Conservation (phyloP, 768 basidiomycete genomes). For the Suillus subalutaceus region DNA sequence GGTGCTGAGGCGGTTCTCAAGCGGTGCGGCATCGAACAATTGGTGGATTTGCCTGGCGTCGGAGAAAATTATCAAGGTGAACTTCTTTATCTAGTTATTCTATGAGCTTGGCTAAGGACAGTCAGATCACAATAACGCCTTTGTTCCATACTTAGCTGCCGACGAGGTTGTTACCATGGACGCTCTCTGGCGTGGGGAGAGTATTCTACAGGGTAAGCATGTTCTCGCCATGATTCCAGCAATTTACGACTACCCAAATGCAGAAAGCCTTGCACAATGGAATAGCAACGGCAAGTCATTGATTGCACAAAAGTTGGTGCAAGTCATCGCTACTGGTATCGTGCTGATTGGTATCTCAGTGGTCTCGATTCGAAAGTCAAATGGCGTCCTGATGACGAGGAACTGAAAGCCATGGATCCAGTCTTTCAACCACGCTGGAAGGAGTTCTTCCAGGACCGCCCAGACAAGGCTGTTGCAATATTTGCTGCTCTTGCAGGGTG, state of each 20-base stretch:
- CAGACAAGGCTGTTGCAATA: conserved; percentile 43
- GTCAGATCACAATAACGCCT: conserved; percentile 34
- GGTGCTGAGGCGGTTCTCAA: background rate
- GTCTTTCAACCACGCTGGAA: conserved; percentile 45
- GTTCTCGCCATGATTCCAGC: too few species aligned
- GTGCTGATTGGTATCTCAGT: conserved; percentile 30
- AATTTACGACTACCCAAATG: too few species aligned
- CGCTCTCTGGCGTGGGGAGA: too few species aligned
- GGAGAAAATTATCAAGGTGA: conserved; percentile 69
- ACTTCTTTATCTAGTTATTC: background rate
- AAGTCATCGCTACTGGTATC: background rate
- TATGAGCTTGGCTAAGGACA: background rate
- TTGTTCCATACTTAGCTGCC: conserved; percentile 40
- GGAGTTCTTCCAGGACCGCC: too few species aligned
- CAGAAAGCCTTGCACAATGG: too few species aligned
- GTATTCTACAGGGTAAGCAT: too few species aligned
- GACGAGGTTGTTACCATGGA: conserved; percentile 35
- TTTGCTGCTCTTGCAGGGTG: conserved; percentile 49
- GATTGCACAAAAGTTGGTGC: conserved; percentile 27
- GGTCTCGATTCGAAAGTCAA: conserved; percentile 59
- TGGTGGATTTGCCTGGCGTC: conserved; percentile 65
- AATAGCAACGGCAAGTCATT: conserved; percentile 13
- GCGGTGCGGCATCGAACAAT: background rate
- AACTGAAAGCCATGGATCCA: conserved; percentile 52
- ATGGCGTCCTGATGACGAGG: conserved; percentile 51